phyloP scores from a whole-genome alignment of 75 land plant genomes.

The Pinus tabuliformis region DNA sequence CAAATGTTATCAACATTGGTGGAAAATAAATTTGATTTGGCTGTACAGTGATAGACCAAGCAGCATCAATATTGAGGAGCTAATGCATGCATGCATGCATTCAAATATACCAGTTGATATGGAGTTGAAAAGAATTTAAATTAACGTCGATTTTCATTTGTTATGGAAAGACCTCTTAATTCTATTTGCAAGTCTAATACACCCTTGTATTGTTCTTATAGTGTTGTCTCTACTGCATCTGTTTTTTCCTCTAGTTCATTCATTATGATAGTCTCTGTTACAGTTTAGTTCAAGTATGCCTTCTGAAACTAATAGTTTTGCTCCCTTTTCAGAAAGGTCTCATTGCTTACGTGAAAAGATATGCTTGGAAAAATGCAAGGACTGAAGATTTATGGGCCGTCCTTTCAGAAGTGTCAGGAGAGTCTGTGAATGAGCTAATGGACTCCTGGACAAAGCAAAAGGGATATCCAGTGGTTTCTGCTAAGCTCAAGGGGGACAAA shows the following conservation, averaged over 20 bases:
- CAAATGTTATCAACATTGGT: neutral
- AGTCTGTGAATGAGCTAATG: conserved; percentile 86
- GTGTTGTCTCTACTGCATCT: neutral
- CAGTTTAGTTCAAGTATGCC: neutral
- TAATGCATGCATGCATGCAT: too few relatives aligned
- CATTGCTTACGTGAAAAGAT: conserved; percentile 78
- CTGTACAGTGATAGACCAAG: neutral
- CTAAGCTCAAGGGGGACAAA: conserved; percentile 41
- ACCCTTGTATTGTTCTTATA: neutral
- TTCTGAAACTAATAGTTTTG: neutral
- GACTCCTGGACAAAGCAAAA: conserved; percentile 97
- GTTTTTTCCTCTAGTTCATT: neutral
- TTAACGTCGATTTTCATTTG: neutral
- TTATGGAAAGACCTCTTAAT: neutral
- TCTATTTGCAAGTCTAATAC: neutral
- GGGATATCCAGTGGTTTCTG: conserved; percentile 93
- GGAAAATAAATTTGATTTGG: neutral
- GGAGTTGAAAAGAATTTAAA: neutral
- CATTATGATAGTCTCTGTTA: neutral
- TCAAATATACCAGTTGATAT: neutral
- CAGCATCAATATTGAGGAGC: neutral
- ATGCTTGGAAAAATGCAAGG: conserved; percentile 85
- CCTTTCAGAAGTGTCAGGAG: conserved; percentile 80
- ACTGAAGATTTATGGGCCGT: conserved; percentile 95
- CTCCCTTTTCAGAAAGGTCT: conserved; percentile 60